Base-by-base conservation (phyloP, 768 basidiomycete genomes). In the Dioszegia aurantiaca region DNA sequence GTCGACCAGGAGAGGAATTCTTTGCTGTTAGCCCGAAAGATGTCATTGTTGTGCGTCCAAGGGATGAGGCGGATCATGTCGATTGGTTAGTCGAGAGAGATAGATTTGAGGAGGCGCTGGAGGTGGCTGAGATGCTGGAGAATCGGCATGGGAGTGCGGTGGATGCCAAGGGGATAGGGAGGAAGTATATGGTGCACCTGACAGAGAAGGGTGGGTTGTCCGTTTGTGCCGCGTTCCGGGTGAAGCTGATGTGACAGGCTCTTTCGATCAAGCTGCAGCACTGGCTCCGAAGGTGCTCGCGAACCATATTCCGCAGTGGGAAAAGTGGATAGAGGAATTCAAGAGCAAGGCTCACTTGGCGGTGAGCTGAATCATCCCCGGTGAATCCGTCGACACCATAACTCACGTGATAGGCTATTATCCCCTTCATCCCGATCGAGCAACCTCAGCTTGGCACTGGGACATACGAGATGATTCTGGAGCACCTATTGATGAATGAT, bases 391-490 rank as follows among this genome's bases (percentile, higher is more conserved):
- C n/a, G n/a, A 42, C 40, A 21, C 14, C 40, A 21, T n/a, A 31
- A 44, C 19, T 65, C 31, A 60, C 31, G 24, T 8, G 14, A 4
- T 63, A 94, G 90, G 81, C 83, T 4, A 88, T 97, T 58, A 91
- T 95, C 36, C 93, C 93, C 0, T 87, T 83, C 67, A 83, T 97
- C 0, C 95, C 95, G 0, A 92, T 87, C 0, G 82, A 86, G 39
- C 78, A 83, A 3, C 94, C 93, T 0, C 85, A 85, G 51, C 82
- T 98, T 11, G 84, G 86, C 36, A 85, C 86, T 65, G 72, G 92
- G 27, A 88, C 94, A 2, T 99, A 98, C 75, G 93, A 94, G 75
- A 90, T 97, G 88, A 85, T 98, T 42, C 82, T 99, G 6, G 90
- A 85, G 0, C 83, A 95, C 73, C 88, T 90, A 75, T 77, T 98